Evolutionary conservation across 2,329 filamentous ascomycete species (phyloP).

Genomic region (Aspergillus quadrilineatus): DNA sequence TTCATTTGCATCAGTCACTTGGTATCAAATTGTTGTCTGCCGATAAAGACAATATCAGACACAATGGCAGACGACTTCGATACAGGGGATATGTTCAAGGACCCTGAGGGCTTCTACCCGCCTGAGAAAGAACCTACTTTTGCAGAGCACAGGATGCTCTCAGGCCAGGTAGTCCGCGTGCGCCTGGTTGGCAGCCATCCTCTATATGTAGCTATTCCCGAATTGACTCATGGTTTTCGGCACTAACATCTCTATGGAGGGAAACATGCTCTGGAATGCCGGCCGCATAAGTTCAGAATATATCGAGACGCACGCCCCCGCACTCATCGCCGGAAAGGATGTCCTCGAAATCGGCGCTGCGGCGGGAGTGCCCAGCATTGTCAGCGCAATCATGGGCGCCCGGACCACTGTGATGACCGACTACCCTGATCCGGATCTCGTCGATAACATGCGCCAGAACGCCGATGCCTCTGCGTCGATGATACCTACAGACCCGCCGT

Average conservation of each 20-base stretch:
- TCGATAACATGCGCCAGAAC: conserved; percentile 76
- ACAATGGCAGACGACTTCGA: conserved; percentile 37
- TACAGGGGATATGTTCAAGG: conserved; percentile 65
- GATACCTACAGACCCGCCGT: conserved; percentile 33
- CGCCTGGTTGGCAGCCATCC: conserved; percentile 84
- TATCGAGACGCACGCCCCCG: conserved; percentile 66
- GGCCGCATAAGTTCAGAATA: conserved; percentile 74
- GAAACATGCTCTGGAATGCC: conserved; percentile 89
- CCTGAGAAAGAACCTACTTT: conserved; percentile 73
- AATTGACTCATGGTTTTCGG: not conserved
- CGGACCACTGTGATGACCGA: conserved; percentile 73
- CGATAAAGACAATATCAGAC: conserved; percentile 1
- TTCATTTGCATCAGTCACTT: not conserved
- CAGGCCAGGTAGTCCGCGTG: conserved; percentile 65
- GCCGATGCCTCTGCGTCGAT: conserved; percentile 57
- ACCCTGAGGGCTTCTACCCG: conserved; percentile 77
- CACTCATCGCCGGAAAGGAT: conserved; percentile 64
- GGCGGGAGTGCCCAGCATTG: conserved; percentile 77
- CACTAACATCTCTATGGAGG: conserved; percentile 45
- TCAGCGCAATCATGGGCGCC: conserved; percentile 72
- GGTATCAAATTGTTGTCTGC: conserved; percentile 2
- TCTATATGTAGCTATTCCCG: conserved; percentile 64
- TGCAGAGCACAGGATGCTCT: conserved; percentile 67
- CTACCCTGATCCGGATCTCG: conserved; percentile 81
- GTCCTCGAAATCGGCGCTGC: conserved; percentile 88